Evolutionary conservation across 345 rosid genomes (phyloP).

Genomic region (Atalantia buxifolia): DNA sequence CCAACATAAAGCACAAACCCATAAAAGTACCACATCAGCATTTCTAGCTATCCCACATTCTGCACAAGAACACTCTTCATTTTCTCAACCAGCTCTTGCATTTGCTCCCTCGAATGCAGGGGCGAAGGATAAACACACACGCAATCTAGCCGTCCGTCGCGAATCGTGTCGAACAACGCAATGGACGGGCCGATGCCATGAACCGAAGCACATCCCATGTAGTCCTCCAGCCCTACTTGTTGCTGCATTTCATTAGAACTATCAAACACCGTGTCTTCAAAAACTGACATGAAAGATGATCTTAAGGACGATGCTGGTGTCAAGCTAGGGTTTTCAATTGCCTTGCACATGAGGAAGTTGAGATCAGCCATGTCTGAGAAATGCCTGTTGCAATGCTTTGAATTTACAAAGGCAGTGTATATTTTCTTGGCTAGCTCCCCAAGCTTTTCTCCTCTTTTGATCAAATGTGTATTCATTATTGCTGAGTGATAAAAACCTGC

Average conservation of each 20-base stretch:
- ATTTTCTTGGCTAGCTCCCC: conserved; percentile 44
- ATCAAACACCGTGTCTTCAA: conserved; percentile 41
- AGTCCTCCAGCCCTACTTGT: conserved; percentile 38
- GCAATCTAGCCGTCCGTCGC: conserved; percentile 40
- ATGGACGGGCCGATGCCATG: conserved; percentile 54
- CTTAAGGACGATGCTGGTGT: conserved; percentile 41
- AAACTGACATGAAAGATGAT: conserved; percentile 41
- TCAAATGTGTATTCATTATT: conserved; percentile 32
- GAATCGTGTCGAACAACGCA: conserved; percentile 41
- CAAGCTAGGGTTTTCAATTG: conserved; percentile 45
- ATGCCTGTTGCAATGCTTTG: conserved; percentile 36
- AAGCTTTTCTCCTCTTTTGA: conserved; percentile 30
- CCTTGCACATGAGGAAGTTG: conserved; percentile 52
- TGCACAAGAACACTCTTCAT: conserved; percentile 41
- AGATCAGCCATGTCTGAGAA: conserved; percentile 53
- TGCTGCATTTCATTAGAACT: conserved; percentile 17
- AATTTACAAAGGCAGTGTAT: conserved; percentile 24
- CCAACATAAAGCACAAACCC: background rate
- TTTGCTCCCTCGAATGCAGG: conserved; percentile 49
- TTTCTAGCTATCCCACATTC: background rate
- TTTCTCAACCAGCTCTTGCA: conserved; percentile 28
- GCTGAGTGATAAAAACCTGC: conserved; percentile 58
- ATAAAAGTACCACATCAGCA: background rate
- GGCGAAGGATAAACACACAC: conserved; percentile 49
- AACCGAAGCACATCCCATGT: conserved; percentile 45